Conservation (phyloP, 1,284 basidiomycete species). For the Athelia sp. region DNA sequence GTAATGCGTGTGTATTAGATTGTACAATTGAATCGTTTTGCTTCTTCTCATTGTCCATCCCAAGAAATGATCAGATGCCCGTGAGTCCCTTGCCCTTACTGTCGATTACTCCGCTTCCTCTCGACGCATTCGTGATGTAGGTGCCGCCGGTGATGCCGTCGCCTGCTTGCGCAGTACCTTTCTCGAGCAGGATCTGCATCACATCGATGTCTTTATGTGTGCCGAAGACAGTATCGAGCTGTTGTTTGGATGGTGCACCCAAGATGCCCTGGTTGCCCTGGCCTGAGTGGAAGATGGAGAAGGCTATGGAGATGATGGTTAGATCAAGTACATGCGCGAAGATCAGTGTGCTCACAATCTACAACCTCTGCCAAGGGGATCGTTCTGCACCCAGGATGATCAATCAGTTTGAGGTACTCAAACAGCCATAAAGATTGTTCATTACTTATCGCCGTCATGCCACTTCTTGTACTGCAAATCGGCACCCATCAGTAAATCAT, state of each 20-base stretch:
- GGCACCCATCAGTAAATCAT: slow-evolving; percentile 10
- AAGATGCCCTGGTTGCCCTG: slow-evolving; percentile 73
- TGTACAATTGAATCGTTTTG: not conserved
- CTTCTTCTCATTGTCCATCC: not conserved
- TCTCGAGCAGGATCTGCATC: slow-evolving; percentile 50
- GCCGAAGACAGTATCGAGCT: slow-evolving; percentile 68
- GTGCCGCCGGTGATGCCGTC: slow-evolving; percentile 35
- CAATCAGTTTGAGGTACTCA: too few relatives aligned
- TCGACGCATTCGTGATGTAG: slow-evolving; percentile 25
- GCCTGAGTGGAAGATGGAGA: slow-evolving; percentile 45
- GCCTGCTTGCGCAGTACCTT: slow-evolving; percentile 51
- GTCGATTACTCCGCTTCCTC: slow-evolving; percentile 38
- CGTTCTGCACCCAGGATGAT: slow-evolving; percentile 33
- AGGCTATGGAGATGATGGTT: slow-evolving; percentile 32
- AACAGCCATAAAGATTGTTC: slow-evolving; percentile 15
- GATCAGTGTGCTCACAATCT: slow-evolving; percentile 51
- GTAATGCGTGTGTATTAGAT: not conserved
- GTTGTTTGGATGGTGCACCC: slow-evolving; percentile 68
- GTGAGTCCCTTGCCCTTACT: slow-evolving; percentile 31
- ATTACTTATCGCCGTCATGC: slow-evolving; percentile 58
- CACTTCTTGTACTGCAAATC: slow-evolving; percentile 65
- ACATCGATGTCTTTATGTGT: slow-evolving; percentile 63
- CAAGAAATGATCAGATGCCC: slow-evolving; percentile 14
- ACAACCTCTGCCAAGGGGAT: slow-evolving; percentile 68
- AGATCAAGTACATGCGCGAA: not conserved